phyloP scores from a whole-genome alignment of 2,329 filamentous ascomycete species.

The Metarhizium sp. region DNA sequence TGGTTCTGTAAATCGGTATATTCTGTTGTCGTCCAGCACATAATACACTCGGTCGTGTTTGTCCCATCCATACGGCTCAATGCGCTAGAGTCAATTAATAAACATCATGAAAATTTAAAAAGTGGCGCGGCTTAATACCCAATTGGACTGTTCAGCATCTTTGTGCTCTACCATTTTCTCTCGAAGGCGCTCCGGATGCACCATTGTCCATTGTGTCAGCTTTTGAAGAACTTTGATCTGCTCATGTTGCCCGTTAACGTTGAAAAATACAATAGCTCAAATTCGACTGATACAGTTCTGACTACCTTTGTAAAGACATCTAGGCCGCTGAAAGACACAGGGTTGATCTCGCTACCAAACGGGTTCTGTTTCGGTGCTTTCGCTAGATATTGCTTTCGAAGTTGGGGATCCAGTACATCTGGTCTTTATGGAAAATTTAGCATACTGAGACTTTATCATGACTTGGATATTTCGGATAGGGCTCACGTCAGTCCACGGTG shows the following conservation, averaged over 20 bases:
- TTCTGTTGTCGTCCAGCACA: slow-evolving; percentile 84
- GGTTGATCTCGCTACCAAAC: slow-evolving; percentile 68
- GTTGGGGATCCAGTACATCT: slow-evolving; percentile 89
- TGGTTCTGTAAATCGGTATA: slow-evolving; percentile 81
- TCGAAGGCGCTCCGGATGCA: slow-evolving; percentile 76
- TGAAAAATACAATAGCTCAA: not conserved
- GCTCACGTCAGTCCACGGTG: slow-evolving; percentile 85
- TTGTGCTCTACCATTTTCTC: slow-evolving; percentile 77
- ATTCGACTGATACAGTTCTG: not conserved
- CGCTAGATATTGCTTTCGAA: slow-evolving; percentile 76
- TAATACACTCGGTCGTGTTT: slow-evolving; percentile 78
- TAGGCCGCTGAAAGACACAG: slow-evolving; percentile 69
- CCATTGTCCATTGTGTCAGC: slow-evolving; percentile 80
- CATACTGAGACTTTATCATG: not conserved
- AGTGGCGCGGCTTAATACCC: slow-evolving; percentile 48
- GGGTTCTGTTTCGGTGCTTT: slow-evolving; percentile 75
- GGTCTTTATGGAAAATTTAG: slow-evolving; percentile 38
- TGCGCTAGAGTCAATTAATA: slow-evolving; percentile 39
- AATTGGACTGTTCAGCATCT: slow-evolving; percentile 70
- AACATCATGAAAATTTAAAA: not conserved
- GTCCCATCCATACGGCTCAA: slow-evolving; percentile 85
- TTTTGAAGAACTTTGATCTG: slow-evolving; percentile 74
- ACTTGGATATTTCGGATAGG: not conserved
- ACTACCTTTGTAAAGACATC: slow-evolving; percentile 70
- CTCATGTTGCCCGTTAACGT: not conserved